A percentile compares a stretch with the other conserved stretches of the same genome.
These are phyloP conservation scores for Poa annua DNA, from an alignment of 176 grass and related monocot species.

Conservation along the genomic window DNA sequence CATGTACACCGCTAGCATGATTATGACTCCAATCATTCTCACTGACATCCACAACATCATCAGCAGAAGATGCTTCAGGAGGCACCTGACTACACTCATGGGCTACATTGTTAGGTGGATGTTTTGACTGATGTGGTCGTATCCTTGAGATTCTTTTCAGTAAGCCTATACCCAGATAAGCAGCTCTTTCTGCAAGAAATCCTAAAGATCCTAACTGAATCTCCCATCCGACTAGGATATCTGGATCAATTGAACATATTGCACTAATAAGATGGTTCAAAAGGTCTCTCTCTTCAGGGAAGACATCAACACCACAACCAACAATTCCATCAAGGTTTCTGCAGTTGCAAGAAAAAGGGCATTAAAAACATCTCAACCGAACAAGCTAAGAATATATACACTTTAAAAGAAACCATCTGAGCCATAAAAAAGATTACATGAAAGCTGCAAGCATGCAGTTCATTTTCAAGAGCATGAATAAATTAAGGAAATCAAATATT, in stretches of 20 bases:
- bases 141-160: slow-evolving; percentile 90
- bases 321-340: slow-evolving; percentile 76
- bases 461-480: not conserved
- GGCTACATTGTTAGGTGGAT: slow-evolving; percentile 52
- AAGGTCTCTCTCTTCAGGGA: slow-evolving; percentile 78
- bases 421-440: slow-evolving; percentile 2
- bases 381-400: slow-evolving; percentile 12
- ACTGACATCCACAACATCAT: slow-evolving; percentile 48
- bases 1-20: slow-evolving; percentile 87
- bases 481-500: not conserved
- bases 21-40: slow-evolving; percentile 72
- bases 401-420: slow-evolving; percentile 16
- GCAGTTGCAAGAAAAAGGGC: slow-evolving; percentile 42
- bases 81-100: slow-evolving; percentile 47
- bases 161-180: slow-evolving; percentile 73
- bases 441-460: not conserved
- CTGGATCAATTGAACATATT: slow-evolving; percentile 83
- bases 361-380: slow-evolving; percentile 32
- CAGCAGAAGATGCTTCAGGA: slow-evolving; percentile 62
- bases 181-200: slow-evolving; percentile 91
- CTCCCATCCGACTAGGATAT: slow-evolving; percentile 91
- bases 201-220: slow-evolving; percentile 86
- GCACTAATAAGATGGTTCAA: slow-evolving; percentile 67
- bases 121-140: slow-evolving; percentile 55
- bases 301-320: slow-evolving; percentile 49